Base-by-base conservation (phyloP, 208 protist genomes). In the Crithidia thermophila region DNA sequence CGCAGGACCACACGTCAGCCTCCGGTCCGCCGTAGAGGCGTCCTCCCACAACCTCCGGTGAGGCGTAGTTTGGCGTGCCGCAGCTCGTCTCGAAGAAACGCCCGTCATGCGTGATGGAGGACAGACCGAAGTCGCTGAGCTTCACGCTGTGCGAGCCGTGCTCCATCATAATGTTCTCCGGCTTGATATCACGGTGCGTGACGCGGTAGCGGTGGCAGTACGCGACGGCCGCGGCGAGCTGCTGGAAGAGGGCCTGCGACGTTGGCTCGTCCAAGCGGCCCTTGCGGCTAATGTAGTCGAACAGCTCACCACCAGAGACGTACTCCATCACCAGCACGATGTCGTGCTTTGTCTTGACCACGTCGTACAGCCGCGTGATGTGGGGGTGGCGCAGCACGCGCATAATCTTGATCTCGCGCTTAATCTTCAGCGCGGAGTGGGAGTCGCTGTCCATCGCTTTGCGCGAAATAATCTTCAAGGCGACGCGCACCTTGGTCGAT, bases 261-360 rank as follows among this genome's bases (percentile, higher is more conserved):
- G 94, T 88, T 4, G 84, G 72, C 65, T 99, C 98, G 1, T 88
- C 82, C 11, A 99, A 64, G 34, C 91, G 89, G 16, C 97, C 97
- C 53, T 98, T 90, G 11, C 87, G 85, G 16, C 97, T 96, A 66
- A 99, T 99, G 79, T 98, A 99, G 47, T 99, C 98, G 77, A 99
- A 99, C 8, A 99, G 77, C 67, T 99, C 98, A 1, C 98, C 98
- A 27, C 98, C 97, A 0, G 96, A 92, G 0, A 99, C 95, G 72
- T 98, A 99, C 81, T 99, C 98, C 85, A 99, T 98, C 21, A 99
- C 84, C 55, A 99, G 92, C 55, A 98, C 98, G 61, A 99, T 98
- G 77, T 99, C 97, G 55, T 95, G 94, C 43, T 93, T 89, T 13
- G 96, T 98, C 65, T 97, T 82, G 20, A 99, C 98, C 1, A 99